These are phyloP conservation scores for Mucor piriformis DNA, from an alignment of 371 early-diverging fungal species.

Conservation along the genomic window DNA sequence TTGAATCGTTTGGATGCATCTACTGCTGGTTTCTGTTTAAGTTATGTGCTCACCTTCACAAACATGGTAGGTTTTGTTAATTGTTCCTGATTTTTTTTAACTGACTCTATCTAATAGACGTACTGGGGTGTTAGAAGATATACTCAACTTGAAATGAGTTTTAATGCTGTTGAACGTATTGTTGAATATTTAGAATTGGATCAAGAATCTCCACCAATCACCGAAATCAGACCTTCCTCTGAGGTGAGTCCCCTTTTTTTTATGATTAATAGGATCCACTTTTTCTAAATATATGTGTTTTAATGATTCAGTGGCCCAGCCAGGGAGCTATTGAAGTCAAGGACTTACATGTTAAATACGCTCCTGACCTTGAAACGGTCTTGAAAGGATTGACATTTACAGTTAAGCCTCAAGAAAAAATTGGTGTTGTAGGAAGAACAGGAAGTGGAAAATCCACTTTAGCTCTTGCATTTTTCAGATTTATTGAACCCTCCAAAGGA, in stretches of 20 bases:
- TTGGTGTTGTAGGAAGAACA: constrained; percentile 74
- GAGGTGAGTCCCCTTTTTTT: constrained; percentile 33
- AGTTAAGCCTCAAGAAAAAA: constrained; percentile 53
- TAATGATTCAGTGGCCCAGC: constrained; percentile 69
- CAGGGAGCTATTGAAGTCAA: constrained; percentile 67
- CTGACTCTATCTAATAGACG: constrained; percentile 50
- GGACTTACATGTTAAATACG: constrained; percentile 60
- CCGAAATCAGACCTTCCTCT: constrained; percentile 55
- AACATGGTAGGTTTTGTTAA: constrained; percentile 52
- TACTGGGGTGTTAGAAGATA: constrained; percentile 72
- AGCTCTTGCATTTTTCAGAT: constrained; percentile 73
- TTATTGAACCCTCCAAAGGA: constrained; percentile 71
- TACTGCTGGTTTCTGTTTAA: constrained; percentile 76
- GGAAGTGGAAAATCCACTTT: constrained; percentile 82
- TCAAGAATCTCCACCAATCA: constrained; percentile 71
- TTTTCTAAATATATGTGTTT: no score
- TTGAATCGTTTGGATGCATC: constrained; percentile 60
- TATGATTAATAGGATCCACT: no score
- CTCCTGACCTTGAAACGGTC: constrained; percentile 61
- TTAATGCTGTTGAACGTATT: constrained; percentile 86
- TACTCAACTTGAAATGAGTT: constrained; percentile 78
- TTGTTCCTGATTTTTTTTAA: no score
- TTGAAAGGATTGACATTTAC: constrained; percentile 58
- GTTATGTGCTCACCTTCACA: constrained; percentile 58
- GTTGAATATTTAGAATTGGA: constrained; percentile 77